Evolutionary conservation across 2,329 filamentous ascomycete species (phyloP).

Genomic region (Fusarium domesticum): DNA sequence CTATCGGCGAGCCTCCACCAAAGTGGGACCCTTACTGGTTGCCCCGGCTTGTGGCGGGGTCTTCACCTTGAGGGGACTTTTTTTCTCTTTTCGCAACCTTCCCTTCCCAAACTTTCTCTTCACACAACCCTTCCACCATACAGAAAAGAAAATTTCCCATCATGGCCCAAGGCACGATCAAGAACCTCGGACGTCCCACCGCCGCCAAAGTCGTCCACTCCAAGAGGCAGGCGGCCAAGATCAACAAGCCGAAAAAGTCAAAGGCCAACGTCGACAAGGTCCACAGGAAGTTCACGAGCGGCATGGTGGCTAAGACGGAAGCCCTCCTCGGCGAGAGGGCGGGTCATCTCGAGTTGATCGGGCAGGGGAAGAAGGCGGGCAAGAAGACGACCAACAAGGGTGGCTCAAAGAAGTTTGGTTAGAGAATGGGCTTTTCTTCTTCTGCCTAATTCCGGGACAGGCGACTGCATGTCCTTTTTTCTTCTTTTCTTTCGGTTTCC

Average conservation of each 20-base stretch:
- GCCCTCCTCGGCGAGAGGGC: slow-evolving; percentile 56
- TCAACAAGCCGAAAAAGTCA: slow-evolving; percentile 48
- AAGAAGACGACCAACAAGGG: slow-evolving; percentile 44
- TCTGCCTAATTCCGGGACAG: too few species aligned
- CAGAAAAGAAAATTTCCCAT: background rate
- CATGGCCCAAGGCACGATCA: slow-evolving; percentile 57
- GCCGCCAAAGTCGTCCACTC: slow-evolving; percentile 41
- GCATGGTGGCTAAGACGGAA: slow-evolving; percentile 55
- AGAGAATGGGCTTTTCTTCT: slow-evolving; percentile 21
- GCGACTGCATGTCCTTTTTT: background rate
- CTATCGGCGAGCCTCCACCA: too few species aligned
- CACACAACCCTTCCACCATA: too few species aligned
- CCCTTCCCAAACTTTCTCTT: background rate
- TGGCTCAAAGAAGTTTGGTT: slow-evolving; percentile 56
- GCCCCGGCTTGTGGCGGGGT: too few species aligned
- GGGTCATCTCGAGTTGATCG: slow-evolving; percentile 59
- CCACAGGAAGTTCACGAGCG: slow-evolving; percentile 54
- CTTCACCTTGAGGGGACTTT: too few species aligned
- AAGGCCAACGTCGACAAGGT: slow-evolving; percentile 50
- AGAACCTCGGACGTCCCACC: slow-evolving; percentile 43
- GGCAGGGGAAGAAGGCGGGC: slow-evolving; percentile 49
- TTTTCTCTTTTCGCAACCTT: background rate
- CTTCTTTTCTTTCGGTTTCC: too few species aligned
- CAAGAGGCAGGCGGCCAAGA: slow-evolving; percentile 44
- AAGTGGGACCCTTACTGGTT: too few species aligned